These are phyloP conservation scores for Camellia sinensis DNA, from an alignment of 148 eudicot species.

Conservation along the genomic window DNA sequence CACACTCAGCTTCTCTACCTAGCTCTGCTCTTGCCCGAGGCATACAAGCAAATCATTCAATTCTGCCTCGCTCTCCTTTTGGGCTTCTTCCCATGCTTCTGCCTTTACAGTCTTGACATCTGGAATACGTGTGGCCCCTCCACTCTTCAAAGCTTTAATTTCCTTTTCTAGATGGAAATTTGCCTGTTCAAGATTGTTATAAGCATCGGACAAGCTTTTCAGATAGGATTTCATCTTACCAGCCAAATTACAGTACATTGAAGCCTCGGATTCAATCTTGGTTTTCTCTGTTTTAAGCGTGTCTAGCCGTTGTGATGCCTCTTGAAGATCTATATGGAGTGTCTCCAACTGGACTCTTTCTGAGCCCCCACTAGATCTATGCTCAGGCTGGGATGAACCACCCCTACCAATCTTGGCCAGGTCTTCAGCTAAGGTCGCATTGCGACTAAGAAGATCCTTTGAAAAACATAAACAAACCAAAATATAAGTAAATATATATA, in stretches of 20 bases:
- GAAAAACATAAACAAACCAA: neutral
- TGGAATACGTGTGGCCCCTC: slow-evolving; percentile 38
- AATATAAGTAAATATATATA: neutral
- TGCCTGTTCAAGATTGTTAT: slow-evolving; percentile 85
- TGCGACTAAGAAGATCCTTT: slow-evolving; percentile 83
- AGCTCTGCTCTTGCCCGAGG: slow-evolving; percentile 95
- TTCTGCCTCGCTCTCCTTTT: slow-evolving; percentile 85
- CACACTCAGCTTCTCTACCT: slow-evolving; percentile 69
- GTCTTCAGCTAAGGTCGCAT: slow-evolving; percentile 73
- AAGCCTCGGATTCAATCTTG: slow-evolving; percentile 61
- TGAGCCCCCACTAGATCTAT: slow-evolving; percentile 47
- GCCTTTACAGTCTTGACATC: slow-evolving; percentile 70
- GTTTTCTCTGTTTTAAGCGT: slow-evolving; percentile 60
- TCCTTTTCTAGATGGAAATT: slow-evolving; percentile 64
- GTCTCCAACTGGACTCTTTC: slow-evolving; percentile 72
- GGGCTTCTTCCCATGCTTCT: slow-evolving; percentile 83
- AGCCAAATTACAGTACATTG: slow-evolving; percentile 50
- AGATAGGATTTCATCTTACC: slow-evolving; percentile 77
- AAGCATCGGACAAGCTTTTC: slow-evolving; percentile 87
- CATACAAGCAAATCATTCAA: slow-evolving; percentile 83
- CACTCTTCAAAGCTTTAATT: slow-evolving; percentile 51
- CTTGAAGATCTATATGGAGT: slow-evolving; percentile 71
- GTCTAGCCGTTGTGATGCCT: slow-evolving; percentile 62
- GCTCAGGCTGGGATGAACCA: slow-evolving; percentile 35
- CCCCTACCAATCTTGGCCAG: slow-evolving; percentile 59